Percentiles rank a stretch among this genome's conserved stretches.
Conservation (phyloP, 2,329 filamentous ascomycete species). For the Aureobasidium subglaciale region DNA sequence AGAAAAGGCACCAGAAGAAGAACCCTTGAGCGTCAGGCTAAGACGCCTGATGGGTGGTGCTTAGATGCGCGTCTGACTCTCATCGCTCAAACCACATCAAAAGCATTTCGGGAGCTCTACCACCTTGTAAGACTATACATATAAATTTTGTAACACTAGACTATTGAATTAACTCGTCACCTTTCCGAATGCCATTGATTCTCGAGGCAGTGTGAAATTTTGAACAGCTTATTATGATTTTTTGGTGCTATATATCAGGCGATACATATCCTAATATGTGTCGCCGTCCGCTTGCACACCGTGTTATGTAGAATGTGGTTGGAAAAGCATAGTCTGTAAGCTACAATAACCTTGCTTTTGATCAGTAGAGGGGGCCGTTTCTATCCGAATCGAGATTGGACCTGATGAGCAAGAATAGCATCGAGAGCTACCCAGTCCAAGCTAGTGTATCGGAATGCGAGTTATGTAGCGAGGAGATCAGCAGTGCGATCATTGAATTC, state of each 20-base stretch:
- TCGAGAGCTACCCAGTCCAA: neutral
- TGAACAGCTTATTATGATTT: neutral
- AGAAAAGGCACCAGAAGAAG: neutral
- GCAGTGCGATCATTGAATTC: neutral
- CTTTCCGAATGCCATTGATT: no score
- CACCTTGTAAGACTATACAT: neutral
- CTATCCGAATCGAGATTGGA: no score
- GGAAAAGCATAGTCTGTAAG: neutral
- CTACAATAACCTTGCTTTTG: neutral
- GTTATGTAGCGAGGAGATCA: neutral
- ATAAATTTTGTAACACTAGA: neutral
- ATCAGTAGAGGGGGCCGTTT: no score
- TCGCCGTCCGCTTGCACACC: neutral
- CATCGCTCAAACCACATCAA: neutral
- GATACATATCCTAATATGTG: neutral
- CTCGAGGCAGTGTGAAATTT: neutral
- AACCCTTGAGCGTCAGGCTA: neutral
- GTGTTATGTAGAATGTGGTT: neutral
- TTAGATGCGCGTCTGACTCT: neutral
- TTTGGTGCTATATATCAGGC: neutral
- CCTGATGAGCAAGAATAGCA: neutral
- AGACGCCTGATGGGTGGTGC: slow-evolving; percentile 1
- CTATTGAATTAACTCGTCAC: no score
- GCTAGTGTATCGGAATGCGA: neutral
- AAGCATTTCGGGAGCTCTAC: neutral